Conservation (phyloP, 164 flowering plant genomes). For the Umbellularia californica region DNA sequence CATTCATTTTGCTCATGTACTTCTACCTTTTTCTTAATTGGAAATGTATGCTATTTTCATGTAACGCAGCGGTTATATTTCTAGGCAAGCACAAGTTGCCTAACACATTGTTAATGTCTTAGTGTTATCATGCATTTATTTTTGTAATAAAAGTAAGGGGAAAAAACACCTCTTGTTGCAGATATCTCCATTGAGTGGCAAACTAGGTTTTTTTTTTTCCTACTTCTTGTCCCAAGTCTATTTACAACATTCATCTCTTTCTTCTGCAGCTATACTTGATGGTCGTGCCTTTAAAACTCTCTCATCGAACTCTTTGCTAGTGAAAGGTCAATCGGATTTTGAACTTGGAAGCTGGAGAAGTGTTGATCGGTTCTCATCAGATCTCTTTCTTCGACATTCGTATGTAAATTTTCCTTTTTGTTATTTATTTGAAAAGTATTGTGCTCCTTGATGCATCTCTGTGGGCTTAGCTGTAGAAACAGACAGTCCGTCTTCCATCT, state of each 20-base stretch:
- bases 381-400: constrained; percentile 22
- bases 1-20: too few species aligned
- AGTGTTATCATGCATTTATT: not conserved
- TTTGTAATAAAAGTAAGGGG: not conserved
- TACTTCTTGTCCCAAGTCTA: not conserved
- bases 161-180: not conserved
- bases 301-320: constrained; percentile 8
- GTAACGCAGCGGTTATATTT: not conserved
- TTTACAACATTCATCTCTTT: not conserved
- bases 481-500: not conserved
- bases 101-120: not conserved
- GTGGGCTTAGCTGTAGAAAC: not conserved
- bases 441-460: not conserved
- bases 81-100: too few species aligned
- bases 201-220: not conserved
- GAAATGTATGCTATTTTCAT: not conserved
- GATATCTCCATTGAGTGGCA: not conserved
- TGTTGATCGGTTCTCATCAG: constrained; percentile 16
- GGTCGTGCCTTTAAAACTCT: constrained; percentile 5
- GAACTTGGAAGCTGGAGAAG: constrained; percentile 10
- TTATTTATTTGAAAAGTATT: not conserved
- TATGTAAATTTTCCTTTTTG: constrained; percentile 16
- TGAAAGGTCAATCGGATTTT: constrained; percentile 11
- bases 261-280: constrained; percentile 27
- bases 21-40: too few species aligned